A percentile compares a stretch with the other conserved stretches of the same genome.
Evolutionary conservation across 2,329 filamentous ascomycete genomes (phyloP).

Genomic region (Fusarium odoratissimum): DNA sequence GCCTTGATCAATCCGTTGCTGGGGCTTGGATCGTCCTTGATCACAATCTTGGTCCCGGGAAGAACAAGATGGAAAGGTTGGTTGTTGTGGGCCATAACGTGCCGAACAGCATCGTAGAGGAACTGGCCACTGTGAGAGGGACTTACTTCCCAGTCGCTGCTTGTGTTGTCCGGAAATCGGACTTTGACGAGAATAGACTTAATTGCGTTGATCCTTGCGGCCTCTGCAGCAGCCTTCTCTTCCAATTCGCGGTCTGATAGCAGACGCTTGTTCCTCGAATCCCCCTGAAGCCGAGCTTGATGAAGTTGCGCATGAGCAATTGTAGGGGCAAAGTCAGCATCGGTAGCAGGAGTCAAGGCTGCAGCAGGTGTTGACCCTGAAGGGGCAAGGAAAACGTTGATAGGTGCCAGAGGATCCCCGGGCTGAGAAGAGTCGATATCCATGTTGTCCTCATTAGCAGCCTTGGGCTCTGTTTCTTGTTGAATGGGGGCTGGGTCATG

Average conservation of each 20-base stretch:
- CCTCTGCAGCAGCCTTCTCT: conserved; percentile 73
- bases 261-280: conserved; percentile 78
- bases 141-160: conserved; percentile 77
- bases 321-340: conserved; percentile 80
- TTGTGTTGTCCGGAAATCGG: conserved; percentile 87
- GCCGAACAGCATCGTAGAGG: conserved; percentile 80
- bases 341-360: conserved; percentile 73
- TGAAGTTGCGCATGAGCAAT: conserved; percentile 81
- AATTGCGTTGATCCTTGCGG: conserved; percentile 73
- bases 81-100: conserved; percentile 72
- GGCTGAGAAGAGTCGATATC: conserved; percentile 35
- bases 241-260: conserved; percentile 85
- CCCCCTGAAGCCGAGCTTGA: conserved; percentile 73
- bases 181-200: conserved; percentile 80
- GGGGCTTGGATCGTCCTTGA: conserved; percentile 59
- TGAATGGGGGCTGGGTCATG: conserved; percentile 5
- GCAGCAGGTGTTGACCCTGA: conserved; percentile 79
- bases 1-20: conserved; percentile 74
- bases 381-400: conserved; percentile 83
- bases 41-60: conserved; percentile 63
- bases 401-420: conserved; percentile 58
- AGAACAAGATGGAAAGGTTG: conserved; percentile 80
- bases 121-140: conserved; percentile 75
- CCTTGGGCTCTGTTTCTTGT: conserved; percentile 2
- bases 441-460: conserved; percentile 28